Conservation (phyloP, 768 basidiomycete genomes). For the Panaeolus cyanescens region DNA sequence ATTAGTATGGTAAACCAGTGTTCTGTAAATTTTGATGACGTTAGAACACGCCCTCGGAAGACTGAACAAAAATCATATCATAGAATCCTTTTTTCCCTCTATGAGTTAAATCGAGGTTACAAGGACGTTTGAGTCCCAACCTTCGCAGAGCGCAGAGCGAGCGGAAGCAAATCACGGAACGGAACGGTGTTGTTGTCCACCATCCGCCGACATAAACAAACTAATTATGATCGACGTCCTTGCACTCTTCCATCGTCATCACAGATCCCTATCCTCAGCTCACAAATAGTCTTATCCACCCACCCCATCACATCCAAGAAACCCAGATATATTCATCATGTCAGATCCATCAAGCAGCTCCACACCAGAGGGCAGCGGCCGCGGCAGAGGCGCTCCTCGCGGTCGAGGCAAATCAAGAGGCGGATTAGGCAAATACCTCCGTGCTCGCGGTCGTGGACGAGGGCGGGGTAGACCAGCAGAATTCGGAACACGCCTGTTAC, state of each 20-base stretch:
- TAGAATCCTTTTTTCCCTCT: too few relatives aligned
- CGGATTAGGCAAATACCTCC: slow-evolving; percentile 73
- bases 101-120: too few relatives aligned
- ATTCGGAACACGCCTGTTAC: slow-evolving; percentile 58
- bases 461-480: slow-evolving; percentile 65
- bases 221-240: background rate
- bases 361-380: slow-evolving; percentile 4
- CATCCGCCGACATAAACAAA: background rate
- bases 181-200: background rate
- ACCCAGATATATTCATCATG: slow-evolving; percentile 7
- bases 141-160: too few relatives aligned
- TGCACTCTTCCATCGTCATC: background rate
- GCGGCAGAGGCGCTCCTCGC: slow-evolving; percentile 37
- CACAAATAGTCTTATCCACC: background rate
- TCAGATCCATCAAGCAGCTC: slow-evolving; percentile 13
- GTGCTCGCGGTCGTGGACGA: slow-evolving; percentile 66
- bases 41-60: too few relatives aligned
- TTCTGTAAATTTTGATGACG: too few relatives aligned
- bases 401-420: slow-evolving; percentile 64
- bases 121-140: too few relatives aligned
- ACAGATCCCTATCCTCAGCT: background rate
- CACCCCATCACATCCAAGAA: background rate
- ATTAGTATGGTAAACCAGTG: too few relatives aligned
- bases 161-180: slow-evolving; percentile 1
- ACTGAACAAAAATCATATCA: too few relatives aligned